A percentile compares a stretch with the other conserved stretches of the same genome.
phyloP scores from a whole-genome alignment of 2,329 filamentous ascomycete species.

The Scedosporium apiospermum region DNA sequence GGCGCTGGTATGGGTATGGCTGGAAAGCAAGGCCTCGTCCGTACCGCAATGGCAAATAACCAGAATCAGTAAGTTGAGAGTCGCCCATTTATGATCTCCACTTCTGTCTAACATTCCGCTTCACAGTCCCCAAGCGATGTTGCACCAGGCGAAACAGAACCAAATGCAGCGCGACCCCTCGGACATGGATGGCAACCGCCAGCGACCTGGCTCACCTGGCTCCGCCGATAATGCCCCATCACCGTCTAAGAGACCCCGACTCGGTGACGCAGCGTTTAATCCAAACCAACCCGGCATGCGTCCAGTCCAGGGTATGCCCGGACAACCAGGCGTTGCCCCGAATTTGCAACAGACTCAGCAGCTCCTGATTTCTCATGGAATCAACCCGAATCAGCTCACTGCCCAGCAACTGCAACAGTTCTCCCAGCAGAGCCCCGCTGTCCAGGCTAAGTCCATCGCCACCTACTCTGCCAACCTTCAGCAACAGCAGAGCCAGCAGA shows the following conservation, averaged over 20 bases:
- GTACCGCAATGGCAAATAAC: slow-evolving; percentile 71
- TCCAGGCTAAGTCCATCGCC: slow-evolving; percentile 76
- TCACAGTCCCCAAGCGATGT: slow-evolving; percentile 54
- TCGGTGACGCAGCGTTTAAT: slow-evolving; percentile 63
- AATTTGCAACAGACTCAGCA: slow-evolving; percentile 44
- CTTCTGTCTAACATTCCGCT: slow-evolving; percentile 7
- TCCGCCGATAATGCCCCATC: slow-evolving; percentile 83
- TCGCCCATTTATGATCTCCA: background rate
- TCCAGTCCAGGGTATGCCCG: slow-evolving; percentile 61
- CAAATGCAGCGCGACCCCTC: slow-evolving; percentile 85
- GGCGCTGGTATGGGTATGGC: slow-evolving; percentile 44
- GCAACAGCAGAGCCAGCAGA: slow-evolving; percentile 71
- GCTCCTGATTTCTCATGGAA: slow-evolving; percentile 58
- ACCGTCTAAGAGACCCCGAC: slow-evolving; percentile 78
- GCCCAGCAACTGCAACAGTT: slow-evolving; percentile 65
- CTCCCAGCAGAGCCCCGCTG: slow-evolving; percentile 42
- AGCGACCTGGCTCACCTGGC: slow-evolving; percentile 71
- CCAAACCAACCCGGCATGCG: slow-evolving; percentile 61
- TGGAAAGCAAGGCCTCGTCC: slow-evolving; percentile 54
- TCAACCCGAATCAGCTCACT: slow-evolving; percentile 66
- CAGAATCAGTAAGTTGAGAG: slow-evolving; percentile 52
- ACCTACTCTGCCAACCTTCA: slow-evolving; percentile 79
- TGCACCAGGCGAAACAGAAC: slow-evolving; percentile 62
- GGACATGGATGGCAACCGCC: slow-evolving; percentile 74
- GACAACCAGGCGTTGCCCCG: slow-evolving; percentile 52